Evolutionary conservation across 179 eudicot species (phyloP), one percentile per base, ranked within the genome.

Genomic region (Pouteria campechiana): DNA sequence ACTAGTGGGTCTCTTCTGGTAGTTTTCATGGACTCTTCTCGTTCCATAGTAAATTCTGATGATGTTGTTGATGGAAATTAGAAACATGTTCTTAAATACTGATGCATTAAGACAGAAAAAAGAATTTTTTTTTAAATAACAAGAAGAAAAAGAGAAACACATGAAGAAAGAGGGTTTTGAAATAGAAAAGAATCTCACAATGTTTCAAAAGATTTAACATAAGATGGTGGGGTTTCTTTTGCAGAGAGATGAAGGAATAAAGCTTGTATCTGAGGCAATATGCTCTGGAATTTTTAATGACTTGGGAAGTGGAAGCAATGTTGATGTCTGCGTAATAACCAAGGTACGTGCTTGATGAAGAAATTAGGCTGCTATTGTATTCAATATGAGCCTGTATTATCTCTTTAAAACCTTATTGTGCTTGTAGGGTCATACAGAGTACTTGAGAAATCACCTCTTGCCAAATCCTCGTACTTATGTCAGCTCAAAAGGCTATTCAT

Each of bases 261-360:
- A 76, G 23, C 37, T 89, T 40, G 97, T 89, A 25, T 41, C 71
- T 13, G 85, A 89, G 38, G 95, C 97, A 41, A 85, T 89, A 14
- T 64, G 81, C 54, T 75, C 97, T 41, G 97, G 97, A 19, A 84
- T 88, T 22, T 88, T 83, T 36, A 84, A 89, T 54, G 95, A 89
- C 61, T 38, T 89, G 69, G 97, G 97, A 63, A 89, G 97, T 74
- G 97, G 97, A 62, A 84, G 93, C 75, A 81, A 89, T 57, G 92
- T 89, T 9, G 97, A 89, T 48, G 67, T 89, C n/a, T 84, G 97
- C 28, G 89, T 81, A 34, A 84, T 89, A 43, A 78, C 88, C 11
- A 84, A 89, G 95, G 97, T 83, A 23, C 28, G 60, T 46, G 14
- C 9, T 23, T 3, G 14, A 10, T 6, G 11, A 13, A 27, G 18